These are phyloP conservation scores for Rhododendron simsii DNA, from an alignment of 148 eudicot species.

Conservation along the genomic window DNA sequence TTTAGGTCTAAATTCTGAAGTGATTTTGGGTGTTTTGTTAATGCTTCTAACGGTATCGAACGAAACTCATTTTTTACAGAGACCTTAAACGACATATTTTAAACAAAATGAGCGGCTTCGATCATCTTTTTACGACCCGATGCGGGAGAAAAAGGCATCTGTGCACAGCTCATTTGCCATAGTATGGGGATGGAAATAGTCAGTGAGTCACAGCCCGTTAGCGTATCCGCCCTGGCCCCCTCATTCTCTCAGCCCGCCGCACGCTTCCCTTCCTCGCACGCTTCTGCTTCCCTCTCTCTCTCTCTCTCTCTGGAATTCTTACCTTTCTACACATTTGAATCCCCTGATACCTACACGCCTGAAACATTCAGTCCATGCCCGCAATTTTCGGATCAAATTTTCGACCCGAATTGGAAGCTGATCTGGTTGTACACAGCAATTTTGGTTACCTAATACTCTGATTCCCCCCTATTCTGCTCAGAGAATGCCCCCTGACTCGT, in stretches of 20 bases:
- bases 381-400: background rate
- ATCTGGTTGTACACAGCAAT: constrained; percentile 7
- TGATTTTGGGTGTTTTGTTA: no score
- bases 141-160: no score
- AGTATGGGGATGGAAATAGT: no score
- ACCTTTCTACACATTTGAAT: background rate
- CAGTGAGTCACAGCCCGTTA: background rate
- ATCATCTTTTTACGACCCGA: no score
- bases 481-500: constrained; percentile 54
- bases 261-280: background rate
- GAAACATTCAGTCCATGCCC: background rate
- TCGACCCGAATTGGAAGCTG: background rate
- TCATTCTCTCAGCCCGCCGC: background rate
- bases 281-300: background rate
- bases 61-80: no score
- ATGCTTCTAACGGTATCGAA: no score
- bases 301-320: background rate
- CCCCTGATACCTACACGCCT: background rate
- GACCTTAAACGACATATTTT: no score
- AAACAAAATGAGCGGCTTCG: no score
- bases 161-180: no score
- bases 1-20: no score
- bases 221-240: background rate
- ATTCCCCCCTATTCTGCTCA: background rate
- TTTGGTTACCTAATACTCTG: background rate